A percentile compares a stretch with the other conserved stretches of the same genome.
Conservation (phyloP, 768 basidiomycete genomes). For the Serendipita sp. region DNA sequence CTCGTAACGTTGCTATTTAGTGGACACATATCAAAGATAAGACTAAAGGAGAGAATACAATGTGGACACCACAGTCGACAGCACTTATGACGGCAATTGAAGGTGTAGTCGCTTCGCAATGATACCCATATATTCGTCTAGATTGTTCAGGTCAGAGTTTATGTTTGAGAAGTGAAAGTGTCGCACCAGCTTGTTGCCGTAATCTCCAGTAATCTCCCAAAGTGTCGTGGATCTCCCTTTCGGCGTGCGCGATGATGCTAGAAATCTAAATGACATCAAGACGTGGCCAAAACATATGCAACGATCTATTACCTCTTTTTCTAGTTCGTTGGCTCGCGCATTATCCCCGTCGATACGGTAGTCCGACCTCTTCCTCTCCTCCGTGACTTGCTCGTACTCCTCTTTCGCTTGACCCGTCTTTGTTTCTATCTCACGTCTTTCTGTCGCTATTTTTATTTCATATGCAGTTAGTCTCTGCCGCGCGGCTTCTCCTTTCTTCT, state of each 20-base stretch:
- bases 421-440: background rate
- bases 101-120: background rate
- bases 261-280: background rate
- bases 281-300: background rate
- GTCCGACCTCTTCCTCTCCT: background rate
- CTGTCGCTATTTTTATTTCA: background rate
- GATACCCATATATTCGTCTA: conserved; percentile 1
- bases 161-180: background rate
- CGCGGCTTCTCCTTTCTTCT: background rate
- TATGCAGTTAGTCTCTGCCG: background rate
- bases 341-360: background rate
- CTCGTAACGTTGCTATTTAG: no score
- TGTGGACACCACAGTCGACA: no score
- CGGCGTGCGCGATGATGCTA: background rate
- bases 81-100: background rate
- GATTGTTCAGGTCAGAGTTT: no score
- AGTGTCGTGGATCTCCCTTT: background rate
- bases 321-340: background rate
- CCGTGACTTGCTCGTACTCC: background rate
- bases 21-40: no score
- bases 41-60: no score
- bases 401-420: background rate
- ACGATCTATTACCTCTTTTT: background rate
- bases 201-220: background rate
- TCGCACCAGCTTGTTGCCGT: background rate